phyloP scores from a whole-genome alignment of 75 land plant genomes.

The Selaginella tamariscina region DNA sequence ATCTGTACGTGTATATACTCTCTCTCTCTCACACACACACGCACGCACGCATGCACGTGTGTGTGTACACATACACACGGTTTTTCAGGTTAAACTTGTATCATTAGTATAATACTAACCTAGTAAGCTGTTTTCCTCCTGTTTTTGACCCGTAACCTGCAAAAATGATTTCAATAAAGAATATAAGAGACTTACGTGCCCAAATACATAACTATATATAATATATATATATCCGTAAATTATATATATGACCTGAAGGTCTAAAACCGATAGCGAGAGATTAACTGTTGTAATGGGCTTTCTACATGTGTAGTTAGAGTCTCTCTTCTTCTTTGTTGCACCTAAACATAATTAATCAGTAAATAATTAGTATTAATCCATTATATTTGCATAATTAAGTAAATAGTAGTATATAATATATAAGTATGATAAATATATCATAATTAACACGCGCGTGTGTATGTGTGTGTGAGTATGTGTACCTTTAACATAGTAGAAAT shows the following conservation, averaged over 20 bases:
- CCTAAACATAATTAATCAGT: conserved; percentile 29
- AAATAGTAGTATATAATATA: background rate
- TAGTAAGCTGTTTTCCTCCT: background rate
- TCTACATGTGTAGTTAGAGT: conserved; percentile 55
- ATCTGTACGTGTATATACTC: too few species aligned
- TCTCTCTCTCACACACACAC: too few species aligned
- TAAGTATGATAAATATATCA: background rate
- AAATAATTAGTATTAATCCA: conserved; percentile 9
- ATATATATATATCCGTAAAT: conserved; percentile 50
- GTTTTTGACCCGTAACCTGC: background rate
- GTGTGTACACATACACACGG: too few species aligned
- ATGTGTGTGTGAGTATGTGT: background rate
- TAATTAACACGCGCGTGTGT: background rate
- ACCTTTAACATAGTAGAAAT: conserved; percentile 88
- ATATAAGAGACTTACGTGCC: background rate
- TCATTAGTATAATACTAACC: background rate
- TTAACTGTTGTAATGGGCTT: conserved; percentile 68
- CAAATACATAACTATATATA: background rate
- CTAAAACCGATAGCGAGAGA: conserved; percentile 80
- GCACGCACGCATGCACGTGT: too few species aligned
- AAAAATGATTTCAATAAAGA: background rate
- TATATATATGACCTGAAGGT: conserved; percentile 33
- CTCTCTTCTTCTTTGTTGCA: conserved; percentile 87
- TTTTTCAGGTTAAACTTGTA: background rate
- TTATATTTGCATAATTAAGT: background rate